Base-by-base conservation (phyloP, 2,329 filamentous ascomycete species). In the Apiospora koreana region DNA sequence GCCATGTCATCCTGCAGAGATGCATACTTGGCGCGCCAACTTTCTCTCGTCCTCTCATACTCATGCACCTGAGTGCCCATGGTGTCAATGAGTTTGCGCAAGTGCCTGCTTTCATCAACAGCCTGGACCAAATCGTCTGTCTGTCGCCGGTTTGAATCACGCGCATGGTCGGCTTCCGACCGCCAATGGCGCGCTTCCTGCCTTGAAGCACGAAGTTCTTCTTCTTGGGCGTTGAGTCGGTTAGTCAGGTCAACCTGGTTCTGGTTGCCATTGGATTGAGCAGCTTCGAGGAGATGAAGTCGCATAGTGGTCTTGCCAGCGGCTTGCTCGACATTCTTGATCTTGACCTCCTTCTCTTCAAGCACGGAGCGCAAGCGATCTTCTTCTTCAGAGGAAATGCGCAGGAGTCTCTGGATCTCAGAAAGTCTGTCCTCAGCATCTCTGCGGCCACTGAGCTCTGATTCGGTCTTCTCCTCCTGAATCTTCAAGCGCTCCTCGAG, bases 1-100 rank as follows among this genome's bases (percentile, higher is more conserved):
- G 91, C 88, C 92, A 98, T 95, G 75, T 98, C 94, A 73, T 94
- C 89, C 81, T 98, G 95, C 48, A 99, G 85, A 71, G 90, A 90
- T 75, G 95, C 89, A 77, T 98, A 93, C 81, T 96, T 97, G 79
- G 86, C 86, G 74, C 94, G 92, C 88, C 97, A 95, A 72, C 87
- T 90, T 79, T 97, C 94, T 70, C 94, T 92, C 71, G 97, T 88
- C 73, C 92, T 90, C 77, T 95, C 91, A 77, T 94, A 95, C 82
- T 97, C 95, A 77, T 96, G 91, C 54, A 96, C 89, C 78, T 97
- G 94, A 64, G 88, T 88, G 72, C 91, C 90, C 69, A 97, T 86
- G 28, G 90, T 91, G 72, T 91, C 89, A 70, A 97, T 89, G 41
- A 91, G 90, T 78, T 89, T 90, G 75, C 91, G 90, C 70, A 98